Percentiles rank a stretch among this genome's conserved stretches.
phyloP scores from a whole-genome alignment of 2,329 filamentous ascomycete species.

The Drechslera avenae region DNA sequence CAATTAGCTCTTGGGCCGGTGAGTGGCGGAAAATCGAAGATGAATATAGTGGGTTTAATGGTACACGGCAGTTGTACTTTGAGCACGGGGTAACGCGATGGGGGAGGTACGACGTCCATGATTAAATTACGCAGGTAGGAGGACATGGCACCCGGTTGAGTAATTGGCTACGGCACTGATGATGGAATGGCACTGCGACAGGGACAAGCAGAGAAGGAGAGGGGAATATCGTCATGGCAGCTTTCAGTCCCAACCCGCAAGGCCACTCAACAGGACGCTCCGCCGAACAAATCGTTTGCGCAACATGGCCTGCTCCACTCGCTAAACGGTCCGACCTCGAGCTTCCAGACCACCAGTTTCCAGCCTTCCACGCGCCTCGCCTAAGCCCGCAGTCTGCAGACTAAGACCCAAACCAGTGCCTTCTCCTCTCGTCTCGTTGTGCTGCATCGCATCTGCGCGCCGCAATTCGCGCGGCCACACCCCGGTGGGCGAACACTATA shows the following conservation, averaged over 20 bases:
- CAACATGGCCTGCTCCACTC: slow-evolving; percentile 2
- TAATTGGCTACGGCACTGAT: no score
- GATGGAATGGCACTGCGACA: slow-evolving; percentile 1
- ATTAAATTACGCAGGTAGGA: slow-evolving; percentile 9
- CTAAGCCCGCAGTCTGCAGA: neutral
- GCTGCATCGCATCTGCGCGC: slow-evolving; percentile 4
- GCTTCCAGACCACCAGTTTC: slow-evolving; percentile 1
- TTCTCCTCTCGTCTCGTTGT: neutral
- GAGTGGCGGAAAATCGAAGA: slow-evolving; percentile 14
- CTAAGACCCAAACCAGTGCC: neutral
- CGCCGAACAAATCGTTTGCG: neutral
- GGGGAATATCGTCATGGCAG: neutral
- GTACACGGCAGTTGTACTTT: slow-evolving; percentile 15
- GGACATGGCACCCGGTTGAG: neutral
- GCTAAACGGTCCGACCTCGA: slow-evolving; percentile 1
- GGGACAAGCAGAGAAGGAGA: neutral
- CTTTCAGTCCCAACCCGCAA: neutral
- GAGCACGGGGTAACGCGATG: slow-evolving; percentile 9
- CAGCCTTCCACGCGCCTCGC: slow-evolving; percentile 7
- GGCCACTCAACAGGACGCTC: neutral
- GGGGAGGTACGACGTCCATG: slow-evolving; percentile 7
- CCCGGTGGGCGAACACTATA: slow-evolving; percentile 5
- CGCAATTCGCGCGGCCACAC: slow-evolving; percentile 11
- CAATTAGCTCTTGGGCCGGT: slow-evolving; percentile 12
- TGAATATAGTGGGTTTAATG: slow-evolving; percentile 10